A percentile compares a stretch with the other conserved stretches of the same genome.
These are phyloP conservation scores for Pichia sporocuriosa DNA, from an alignment of 805 yeast species.

Conservation along the genomic window DNA sequence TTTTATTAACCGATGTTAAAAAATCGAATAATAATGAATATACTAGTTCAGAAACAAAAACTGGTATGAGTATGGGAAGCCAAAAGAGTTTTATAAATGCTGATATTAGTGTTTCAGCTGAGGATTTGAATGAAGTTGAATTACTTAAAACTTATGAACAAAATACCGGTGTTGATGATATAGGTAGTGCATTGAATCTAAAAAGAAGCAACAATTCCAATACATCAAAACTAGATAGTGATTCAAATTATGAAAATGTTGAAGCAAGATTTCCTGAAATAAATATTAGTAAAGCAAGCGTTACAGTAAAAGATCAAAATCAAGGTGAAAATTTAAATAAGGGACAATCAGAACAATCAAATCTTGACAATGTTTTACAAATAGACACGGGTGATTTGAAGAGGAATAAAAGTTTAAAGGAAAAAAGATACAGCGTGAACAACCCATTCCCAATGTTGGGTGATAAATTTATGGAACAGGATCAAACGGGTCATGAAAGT, in stretches of 20 bases:
- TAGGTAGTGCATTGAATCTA: too few relatives aligned
- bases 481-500: constrained; percentile 7
- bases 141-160: neutral
- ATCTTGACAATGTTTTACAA: neutral
- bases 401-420: constrained; percentile 1
- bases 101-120: neutral
- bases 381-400: neutral
- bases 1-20: neutral
- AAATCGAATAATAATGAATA: neutral
- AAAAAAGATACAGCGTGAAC: constrained; percentile 18
- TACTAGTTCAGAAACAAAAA: neutral
- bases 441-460: constrained; percentile 22
- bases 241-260: too few relatives aligned
- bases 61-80: constrained; percentile 1
- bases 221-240: too few relatives aligned
- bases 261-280: constrained; percentile 42
- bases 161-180: too few relatives aligned
- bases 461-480: neutral
- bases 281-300: neutral
- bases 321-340: neutral
- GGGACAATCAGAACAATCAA: neutral
- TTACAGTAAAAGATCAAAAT: neutral
- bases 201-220: too few relatives aligned
- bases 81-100: neutral
- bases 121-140: neutral